phyloP scores from a whole-genome alignment of 129 eudicot species.

The Helianthus tuberosus region DNA sequence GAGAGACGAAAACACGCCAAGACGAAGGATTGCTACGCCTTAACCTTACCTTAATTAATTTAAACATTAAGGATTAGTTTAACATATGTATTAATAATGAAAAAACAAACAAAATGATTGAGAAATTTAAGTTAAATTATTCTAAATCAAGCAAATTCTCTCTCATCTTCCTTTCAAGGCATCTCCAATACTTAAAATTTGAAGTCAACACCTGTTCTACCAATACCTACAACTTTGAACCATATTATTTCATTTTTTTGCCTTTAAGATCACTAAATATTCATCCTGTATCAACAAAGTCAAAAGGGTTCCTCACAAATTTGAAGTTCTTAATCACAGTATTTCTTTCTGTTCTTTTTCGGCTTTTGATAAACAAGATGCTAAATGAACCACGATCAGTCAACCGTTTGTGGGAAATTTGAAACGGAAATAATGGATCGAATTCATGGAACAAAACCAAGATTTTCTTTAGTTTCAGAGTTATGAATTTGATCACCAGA shows the following conservation, averaged over 20 bases:
- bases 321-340: background rate
- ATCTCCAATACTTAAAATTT: conserved; percentile 28
- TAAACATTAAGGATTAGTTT: conserved; percentile 29
- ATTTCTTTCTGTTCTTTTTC: background rate
- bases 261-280: conserved; percentile 11
- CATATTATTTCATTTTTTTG: conserved; percentile 28
- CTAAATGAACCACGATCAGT: conserved; percentile 17
- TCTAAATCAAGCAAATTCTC: conserved; percentile 33
- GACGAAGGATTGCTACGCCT: conserved; percentile 56
- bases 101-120: conserved; percentile 26
- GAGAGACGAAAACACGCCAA: conserved; percentile 47
- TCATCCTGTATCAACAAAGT: conserved; percentile 13
- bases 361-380: conserved; percentile 20
- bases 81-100: conserved; percentile 25
- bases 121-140: conserved; percentile 41
- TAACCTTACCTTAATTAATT: conserved; percentile 32
- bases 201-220: conserved; percentile 46
- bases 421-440: conserved; percentile 29
- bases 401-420: conserved; percentile 19
- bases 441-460: conserved; percentile 23
- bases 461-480: conserved; percentile 8
- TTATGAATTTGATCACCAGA: conserved; percentile 40
- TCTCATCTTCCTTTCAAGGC: conserved; percentile 41
- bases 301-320: conserved; percentile 18
- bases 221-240: conserved; percentile 32